Conservation (phyloP, 2,329 filamentous ascomycete species). For the Rutstroemia sp. region DNA sequence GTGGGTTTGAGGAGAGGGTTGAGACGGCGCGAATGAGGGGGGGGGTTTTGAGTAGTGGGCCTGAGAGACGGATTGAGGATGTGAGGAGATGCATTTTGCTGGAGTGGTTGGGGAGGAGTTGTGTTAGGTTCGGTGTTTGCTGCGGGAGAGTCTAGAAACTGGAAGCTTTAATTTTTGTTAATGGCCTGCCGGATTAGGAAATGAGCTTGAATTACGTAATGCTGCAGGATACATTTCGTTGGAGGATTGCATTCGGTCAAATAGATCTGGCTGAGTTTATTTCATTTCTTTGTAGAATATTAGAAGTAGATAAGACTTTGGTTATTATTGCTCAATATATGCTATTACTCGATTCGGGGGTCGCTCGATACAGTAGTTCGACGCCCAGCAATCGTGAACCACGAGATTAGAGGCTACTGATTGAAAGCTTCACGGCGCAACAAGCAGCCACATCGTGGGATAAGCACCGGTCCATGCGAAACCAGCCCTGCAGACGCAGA, state of each 20-base stretch:
- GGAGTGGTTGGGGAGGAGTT: background rate
- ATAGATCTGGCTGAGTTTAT: background rate
- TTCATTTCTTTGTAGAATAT: too few relatives aligned
- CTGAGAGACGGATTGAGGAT: background rate
- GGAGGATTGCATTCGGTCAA: too few relatives aligned
- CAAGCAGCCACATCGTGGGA: too few relatives aligned
- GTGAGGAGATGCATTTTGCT: background rate
- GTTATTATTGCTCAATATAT: too few relatives aligned
- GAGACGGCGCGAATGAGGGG: conserved; percentile 11
- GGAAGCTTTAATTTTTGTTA: background rate
- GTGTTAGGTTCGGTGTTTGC: background rate
- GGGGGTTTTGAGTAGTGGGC: background rate
- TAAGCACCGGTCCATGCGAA: too few relatives aligned
- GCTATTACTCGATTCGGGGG: too few relatives aligned
- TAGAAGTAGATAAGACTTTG: too few relatives aligned
- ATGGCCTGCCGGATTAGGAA: background rate
- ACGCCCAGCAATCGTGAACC: too few relatives aligned
- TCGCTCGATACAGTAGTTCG: too few relatives aligned
- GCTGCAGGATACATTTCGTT: background rate
- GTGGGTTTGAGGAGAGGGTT: conserved; percentile 26
- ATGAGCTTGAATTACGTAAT: conserved; percentile 6
- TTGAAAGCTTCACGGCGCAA: too few relatives aligned
- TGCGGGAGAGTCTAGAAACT: background rate
- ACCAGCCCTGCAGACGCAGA: too few relatives aligned
- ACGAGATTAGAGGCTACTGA: too few relatives aligned